phyloP scores from a whole-genome alignment of 2,329 filamentous ascomycete genomes.

The Tolypocladium ophioglossoides region DNA sequence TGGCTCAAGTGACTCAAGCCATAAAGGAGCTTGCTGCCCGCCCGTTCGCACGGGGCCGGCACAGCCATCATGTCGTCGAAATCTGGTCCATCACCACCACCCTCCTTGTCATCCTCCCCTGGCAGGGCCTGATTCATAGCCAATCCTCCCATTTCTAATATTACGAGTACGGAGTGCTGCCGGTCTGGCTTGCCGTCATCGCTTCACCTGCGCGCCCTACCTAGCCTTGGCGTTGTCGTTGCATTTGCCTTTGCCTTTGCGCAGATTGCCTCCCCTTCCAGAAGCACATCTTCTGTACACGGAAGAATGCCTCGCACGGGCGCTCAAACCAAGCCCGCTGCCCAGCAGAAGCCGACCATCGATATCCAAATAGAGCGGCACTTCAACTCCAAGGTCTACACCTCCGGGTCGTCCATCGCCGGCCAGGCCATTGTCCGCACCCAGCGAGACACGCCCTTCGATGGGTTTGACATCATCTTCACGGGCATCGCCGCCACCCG shows the following conservation, averaged over 20 bases:
- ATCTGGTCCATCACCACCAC: background rate
- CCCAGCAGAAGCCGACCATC: slow-evolving; percentile 26
- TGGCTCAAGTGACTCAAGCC: slow-evolving; percentile 6
- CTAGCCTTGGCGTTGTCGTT: background rate
- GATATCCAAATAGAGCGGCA: slow-evolving; percentile 41
- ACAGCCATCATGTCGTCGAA: background rate
- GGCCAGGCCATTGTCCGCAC: slow-evolving; percentile 38
- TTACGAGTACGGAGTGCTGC: too few species aligned
- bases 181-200: background rate
- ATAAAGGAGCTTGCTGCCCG: slow-evolving; percentile 5
- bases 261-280: background rate
- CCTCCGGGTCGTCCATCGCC: slow-evolving; percentile 38
- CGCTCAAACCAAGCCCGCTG: slow-evolving; percentile 1
- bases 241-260: background rate
- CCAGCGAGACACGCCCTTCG: slow-evolving; percentile 35
- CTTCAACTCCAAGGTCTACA: slow-evolving; percentile 45
- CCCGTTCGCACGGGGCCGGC: background rate
- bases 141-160: background rate
- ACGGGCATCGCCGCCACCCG: slow-evolving; percentile 39
- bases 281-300: background rate
- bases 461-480: slow-evolving; percentile 41
- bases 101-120: background rate
- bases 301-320: background rate
- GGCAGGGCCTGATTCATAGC: background rate
- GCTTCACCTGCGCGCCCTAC: background rate